Percentiles rank a stretch among this genome's conserved stretches.
Evolutionary conservation across 1,139 yeast genomes (phyloP).

Genomic region (Diutina rugosa): DNA sequence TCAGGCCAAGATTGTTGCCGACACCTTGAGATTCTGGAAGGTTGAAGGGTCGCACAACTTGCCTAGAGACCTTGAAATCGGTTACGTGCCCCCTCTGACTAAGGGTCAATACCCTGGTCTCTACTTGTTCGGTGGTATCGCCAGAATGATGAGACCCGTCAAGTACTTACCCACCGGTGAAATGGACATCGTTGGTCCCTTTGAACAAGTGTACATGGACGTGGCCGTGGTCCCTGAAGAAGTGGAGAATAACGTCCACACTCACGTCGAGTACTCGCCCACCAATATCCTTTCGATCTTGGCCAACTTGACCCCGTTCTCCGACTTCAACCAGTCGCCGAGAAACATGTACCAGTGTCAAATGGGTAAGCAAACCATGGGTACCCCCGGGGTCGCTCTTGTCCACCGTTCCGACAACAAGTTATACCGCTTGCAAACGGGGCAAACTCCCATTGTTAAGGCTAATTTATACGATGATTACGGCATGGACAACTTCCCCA

Average conservation of each 20-base stretch:
- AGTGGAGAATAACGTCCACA: constrained; percentile 66
- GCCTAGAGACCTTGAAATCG: constrained; percentile 82
- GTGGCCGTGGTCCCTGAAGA: constrained; percentile 93
- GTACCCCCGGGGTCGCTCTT: constrained; percentile 96
- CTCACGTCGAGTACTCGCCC: constrained; percentile 91
- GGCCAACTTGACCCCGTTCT: constrained; percentile 94
- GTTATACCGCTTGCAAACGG: constrained; percentile 81
- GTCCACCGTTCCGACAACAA: constrained; percentile 91
- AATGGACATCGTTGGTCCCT: constrained; percentile 86
- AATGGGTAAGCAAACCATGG: constrained; percentile 99
- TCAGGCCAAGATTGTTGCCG: constrained; percentile 78
- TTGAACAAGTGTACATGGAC: constrained; percentile 95
- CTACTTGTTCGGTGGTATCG: constrained; percentile 77
- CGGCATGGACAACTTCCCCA: constrained; percentile 97
- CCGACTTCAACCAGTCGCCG: constrained; percentile 98
- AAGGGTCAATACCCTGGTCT: constrained; percentile 98
- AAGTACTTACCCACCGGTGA: constrained; percentile 77
- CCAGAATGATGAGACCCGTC: constrained; percentile 95
- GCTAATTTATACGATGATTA: constrained; percentile 90
- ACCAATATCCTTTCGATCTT: constrained; percentile 87
- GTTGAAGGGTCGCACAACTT: constrained; percentile 66
- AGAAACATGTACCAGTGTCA: constrained; percentile 99
- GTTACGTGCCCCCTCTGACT: constrained; percentile 87
- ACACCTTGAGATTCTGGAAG: constrained; percentile 87
- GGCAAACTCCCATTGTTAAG: constrained; percentile 95